Conservation (phyloP, 2,329 filamentous ascomycete species). For the Didymella pinodella region DNA sequence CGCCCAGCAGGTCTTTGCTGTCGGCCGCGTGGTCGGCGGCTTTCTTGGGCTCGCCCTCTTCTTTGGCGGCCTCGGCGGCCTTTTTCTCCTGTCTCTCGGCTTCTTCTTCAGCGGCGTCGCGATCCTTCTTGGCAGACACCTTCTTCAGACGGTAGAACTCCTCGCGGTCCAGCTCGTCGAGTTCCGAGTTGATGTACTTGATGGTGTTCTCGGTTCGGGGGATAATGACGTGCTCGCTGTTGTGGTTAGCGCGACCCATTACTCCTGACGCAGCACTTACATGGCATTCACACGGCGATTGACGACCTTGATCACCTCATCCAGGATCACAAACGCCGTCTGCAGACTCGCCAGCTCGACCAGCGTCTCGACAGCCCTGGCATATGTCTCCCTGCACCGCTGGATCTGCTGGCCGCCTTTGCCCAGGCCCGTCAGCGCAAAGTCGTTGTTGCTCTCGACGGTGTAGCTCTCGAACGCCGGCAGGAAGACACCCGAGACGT, state of each 20-base stretch:
- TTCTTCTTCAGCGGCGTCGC: slow-evolving; percentile 55
- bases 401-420: slow-evolving; percentile 98
- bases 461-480: slow-evolving; percentile 93
- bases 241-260: slow-evolving; percentile 25
- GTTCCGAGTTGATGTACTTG: slow-evolving; percentile 98
- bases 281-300: slow-evolving; percentile 98
- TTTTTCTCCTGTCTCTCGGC: slow-evolving; percentile 50
- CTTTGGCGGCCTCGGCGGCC: slow-evolving; percentile 11
- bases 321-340: slow-evolving; percentile 96
- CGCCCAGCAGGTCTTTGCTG: slow-evolving; percentile 73
- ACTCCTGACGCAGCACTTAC: slow-evolving; percentile 58
- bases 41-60: slow-evolving; percentile 18
- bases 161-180: slow-evolving; percentile 96
- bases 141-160: slow-evolving; percentile 99
- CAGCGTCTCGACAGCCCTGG: slow-evolving; percentile 91
- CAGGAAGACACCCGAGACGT: slow-evolving; percentile 94
- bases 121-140: slow-evolving; percentile 75
- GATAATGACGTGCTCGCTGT: slow-evolving; percentile 90
- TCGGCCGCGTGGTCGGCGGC: slow-evolving; percentile 50
- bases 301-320: slow-evolving; percentile 99
- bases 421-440: slow-evolving; percentile 91
- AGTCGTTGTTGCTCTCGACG: slow-evolving; percentile 91
- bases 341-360: slow-evolving; percentile 95
- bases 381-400: slow-evolving; percentile 93
- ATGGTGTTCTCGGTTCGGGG: slow-evolving; percentile 99